Conservation (phyloP, 495 filamentous ascomycete species). For the Corynascus novoguineensis region DNA sequence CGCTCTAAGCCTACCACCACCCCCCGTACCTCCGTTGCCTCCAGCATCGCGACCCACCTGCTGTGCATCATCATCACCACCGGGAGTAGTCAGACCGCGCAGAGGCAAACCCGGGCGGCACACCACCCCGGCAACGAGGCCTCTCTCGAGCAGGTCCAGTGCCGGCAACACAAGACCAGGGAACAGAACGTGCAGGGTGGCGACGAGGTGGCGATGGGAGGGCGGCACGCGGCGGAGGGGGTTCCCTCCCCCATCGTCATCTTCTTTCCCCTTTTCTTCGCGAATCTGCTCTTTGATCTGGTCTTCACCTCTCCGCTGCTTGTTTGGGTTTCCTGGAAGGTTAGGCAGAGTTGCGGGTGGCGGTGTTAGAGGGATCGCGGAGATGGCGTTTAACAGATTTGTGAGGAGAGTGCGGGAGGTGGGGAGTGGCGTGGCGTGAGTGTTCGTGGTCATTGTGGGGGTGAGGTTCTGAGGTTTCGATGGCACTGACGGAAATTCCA, state of each 20-base stretch:
- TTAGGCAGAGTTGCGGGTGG: not conserved
- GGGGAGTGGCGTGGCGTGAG: slow-evolving; percentile 32
- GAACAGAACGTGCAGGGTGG: slow-evolving; percentile 62
- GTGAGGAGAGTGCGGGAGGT: slow-evolving; percentile 40
- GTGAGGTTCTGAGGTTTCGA: not conserved
- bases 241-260: slow-evolving; percentile 22
- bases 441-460: not conserved
- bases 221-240: slow-evolving; percentile 36
- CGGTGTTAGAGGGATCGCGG: slow-evolving; percentile 30
- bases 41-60: no score
- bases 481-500: not conserved
- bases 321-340: not conserved
- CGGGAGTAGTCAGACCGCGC: no score
- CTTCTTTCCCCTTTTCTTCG: not conserved
- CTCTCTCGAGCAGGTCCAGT: slow-evolving; percentile 74
- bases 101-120: not conserved
- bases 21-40: no score
- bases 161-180: slow-evolving; percentile 61
- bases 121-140: slow-evolving; percentile 50
- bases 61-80: no score
- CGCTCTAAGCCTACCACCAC: no score
- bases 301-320: not conserved
- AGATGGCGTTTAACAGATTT: slow-evolving; percentile 40
- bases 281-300: no score
- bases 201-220: slow-evolving; percentile 41